Evolutionary conservation across 768 basidiomycete species (phyloP).

Genomic region (Boletus tomentosulus): DNA sequence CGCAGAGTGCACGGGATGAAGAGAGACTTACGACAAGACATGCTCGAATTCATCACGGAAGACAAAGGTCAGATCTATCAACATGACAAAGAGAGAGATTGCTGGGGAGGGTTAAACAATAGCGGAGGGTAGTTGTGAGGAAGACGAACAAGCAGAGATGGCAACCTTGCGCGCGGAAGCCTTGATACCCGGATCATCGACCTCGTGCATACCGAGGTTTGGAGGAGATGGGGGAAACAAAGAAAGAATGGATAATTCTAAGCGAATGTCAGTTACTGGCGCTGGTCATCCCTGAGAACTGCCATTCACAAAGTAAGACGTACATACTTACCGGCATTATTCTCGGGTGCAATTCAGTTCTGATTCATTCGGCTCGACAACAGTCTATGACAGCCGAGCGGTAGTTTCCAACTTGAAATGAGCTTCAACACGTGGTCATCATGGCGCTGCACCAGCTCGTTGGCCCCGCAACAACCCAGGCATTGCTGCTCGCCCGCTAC

Average conservation of each 20-base stretch:
- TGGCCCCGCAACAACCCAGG: neutral
- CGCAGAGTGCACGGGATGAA: neutral
- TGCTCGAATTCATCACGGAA: constrained; percentile 13
- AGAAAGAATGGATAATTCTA: neutral
- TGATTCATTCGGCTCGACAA: neutral
- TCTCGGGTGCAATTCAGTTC: neutral
- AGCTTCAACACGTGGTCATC: neutral
- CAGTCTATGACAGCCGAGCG: neutral
- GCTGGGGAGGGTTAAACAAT: neutral
- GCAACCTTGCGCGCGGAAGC: constrained; percentile 5
- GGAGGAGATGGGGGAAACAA: neutral
- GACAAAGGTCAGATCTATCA: constrained; percentile 9
- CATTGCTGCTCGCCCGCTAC: neutral
- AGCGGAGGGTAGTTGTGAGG: neutral
- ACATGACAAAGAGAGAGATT: constrained; percentile 10
- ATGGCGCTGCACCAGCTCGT: neutral
- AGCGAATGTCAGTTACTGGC: neutral
- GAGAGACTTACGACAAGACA: constrained; percentile 22
- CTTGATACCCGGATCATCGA: neutral
- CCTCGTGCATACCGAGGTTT: neutral
- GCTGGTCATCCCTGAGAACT: neutral
- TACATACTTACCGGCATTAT: neutral
- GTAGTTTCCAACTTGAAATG: too few species aligned
- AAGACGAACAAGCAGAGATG: constrained; percentile 14
- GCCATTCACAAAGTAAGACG: neutral